Evolutionary conservation across 345 rosid species (phyloP).

Genomic region (Rhodamnia argentea): DNA sequence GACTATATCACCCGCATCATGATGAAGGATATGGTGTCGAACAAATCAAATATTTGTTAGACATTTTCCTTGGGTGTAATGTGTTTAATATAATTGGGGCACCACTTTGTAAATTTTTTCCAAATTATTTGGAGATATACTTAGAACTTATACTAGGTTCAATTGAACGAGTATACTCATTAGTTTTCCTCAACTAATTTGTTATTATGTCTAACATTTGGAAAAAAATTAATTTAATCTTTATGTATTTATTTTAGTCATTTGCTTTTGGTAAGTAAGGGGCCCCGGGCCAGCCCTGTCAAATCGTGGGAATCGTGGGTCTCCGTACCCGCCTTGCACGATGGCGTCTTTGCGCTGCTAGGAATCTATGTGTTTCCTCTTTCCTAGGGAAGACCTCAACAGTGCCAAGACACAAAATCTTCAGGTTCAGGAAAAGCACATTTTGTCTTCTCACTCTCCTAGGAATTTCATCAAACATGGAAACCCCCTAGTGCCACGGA

Average conservation of each 20-base stretch:
- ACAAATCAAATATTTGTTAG: no score
- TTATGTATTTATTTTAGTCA: not conserved
- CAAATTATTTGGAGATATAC: not conserved
- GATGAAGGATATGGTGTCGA: rapidly evolving
- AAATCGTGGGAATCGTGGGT: not conserved
- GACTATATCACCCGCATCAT: not conserved
- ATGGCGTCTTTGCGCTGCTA: not conserved
- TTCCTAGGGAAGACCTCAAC: not conserved
- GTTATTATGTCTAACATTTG: not conserved
- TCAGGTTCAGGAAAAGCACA: not conserved
- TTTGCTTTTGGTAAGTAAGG: not conserved
- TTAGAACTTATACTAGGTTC: not conserved
- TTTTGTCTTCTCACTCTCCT: not conserved
- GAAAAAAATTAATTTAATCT: not conserved
- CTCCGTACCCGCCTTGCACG: not conserved
- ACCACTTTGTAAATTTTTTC: not conserved
- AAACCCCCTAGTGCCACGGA: not conserved
- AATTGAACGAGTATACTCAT: not conserved
- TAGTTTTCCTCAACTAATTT: not conserved
- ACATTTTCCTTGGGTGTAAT: no score
- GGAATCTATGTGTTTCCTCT: slow-evolving; percentile 11
- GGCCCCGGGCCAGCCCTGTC: not conserved
- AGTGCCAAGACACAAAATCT: not conserved
- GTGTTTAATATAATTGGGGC: no score
- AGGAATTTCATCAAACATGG: not conserved